A percentile compares a stretch with the other conserved stretches of the same genome.
These are phyloP conservation scores for Colletotrichum sp. DNA, from an alignment of 2,329 filamentous ascomycete genomes.

Conservation along the genomic window DNA sequence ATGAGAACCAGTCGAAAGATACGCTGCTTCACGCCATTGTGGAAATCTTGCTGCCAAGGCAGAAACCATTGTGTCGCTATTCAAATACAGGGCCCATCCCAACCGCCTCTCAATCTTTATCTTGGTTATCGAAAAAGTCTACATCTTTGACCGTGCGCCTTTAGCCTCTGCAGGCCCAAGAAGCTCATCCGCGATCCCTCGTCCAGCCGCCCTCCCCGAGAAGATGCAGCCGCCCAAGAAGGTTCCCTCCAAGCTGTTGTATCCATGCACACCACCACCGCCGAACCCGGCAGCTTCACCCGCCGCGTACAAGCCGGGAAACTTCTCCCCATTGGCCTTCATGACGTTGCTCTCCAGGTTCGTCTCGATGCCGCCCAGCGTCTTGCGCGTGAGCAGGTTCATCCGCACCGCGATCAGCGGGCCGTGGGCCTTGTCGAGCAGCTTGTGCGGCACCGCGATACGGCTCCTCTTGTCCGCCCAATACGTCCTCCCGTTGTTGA, in stretches of 20 bases:
- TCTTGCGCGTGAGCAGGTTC: conserved; percentile 67
- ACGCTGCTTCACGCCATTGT: background rate
- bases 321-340: conserved; percentile 50
- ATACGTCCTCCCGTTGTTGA: conserved; percentile 61
- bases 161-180: conserved; percentile 12
- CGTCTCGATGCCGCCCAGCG: conserved; percentile 65
- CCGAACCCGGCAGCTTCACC: conserved; percentile 67
- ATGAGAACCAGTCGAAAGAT: background rate
- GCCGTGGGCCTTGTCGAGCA: conserved; percentile 59
- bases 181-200: conserved; percentile 57
- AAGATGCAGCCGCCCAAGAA: conserved; percentile 70
- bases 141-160: background rate
- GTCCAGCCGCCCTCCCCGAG: conserved; percentile 61
- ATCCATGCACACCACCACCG: conserved; percentile 67
- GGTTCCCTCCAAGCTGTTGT: conserved; percentile 66
- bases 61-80: background rate
- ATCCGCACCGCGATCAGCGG: conserved; percentile 66
- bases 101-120: background rate
- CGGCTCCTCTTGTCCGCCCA: conserved; percentile 58
- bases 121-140: background rate
- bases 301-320: conserved; percentile 63
- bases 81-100: background rate
- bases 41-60: background rate
- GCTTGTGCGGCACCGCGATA: conserved; percentile 57
- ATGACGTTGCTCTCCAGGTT: conserved; percentile 62